Conservation (phyloP, 371 early-diverging fungal species). For the Apophysomyces sp. region DNA sequence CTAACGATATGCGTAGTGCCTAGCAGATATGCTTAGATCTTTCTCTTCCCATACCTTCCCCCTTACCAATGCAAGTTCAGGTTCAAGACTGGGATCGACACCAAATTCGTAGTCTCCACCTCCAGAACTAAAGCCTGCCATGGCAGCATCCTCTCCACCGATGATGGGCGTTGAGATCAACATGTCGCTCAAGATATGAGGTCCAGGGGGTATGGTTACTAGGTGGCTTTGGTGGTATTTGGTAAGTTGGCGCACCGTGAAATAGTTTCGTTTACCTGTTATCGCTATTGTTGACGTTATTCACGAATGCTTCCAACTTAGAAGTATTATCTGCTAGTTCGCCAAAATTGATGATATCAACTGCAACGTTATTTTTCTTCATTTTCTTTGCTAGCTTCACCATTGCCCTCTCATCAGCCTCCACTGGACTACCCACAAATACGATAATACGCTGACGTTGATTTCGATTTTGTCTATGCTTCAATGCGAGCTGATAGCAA, state of each 20-base stretch:
- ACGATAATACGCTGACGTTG: conserved; percentile 93
- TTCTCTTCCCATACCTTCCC: background rate
- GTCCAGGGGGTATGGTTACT: conserved; percentile 93
- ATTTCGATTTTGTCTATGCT: conserved; percentile 96
- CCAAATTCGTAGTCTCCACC: conserved; percentile 90
- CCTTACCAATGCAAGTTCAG: conserved; percentile 88
- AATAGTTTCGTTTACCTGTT: conserved; percentile 63
- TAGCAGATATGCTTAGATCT: conserved; percentile 9
- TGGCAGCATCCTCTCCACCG: conserved; percentile 79
- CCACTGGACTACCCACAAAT: conserved; percentile 92
- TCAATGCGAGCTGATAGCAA: conserved; percentile 78
- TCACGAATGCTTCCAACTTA: conserved; percentile 90
- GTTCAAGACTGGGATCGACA: conserved; percentile 93
- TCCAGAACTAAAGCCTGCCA: conserved; percentile 60
- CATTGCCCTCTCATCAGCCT: conserved; percentile 80
- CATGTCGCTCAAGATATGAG: conserved; percentile 91
- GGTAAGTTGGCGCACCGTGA: background rate
- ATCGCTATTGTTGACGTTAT: conserved; percentile 85
- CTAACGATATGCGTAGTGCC: conserved; percentile 94
- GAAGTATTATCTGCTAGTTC: conserved; percentile 89
- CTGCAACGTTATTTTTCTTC: conserved; percentile 95
- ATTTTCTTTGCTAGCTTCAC: conserved; percentile 93
- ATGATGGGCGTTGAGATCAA: conserved; percentile 87
- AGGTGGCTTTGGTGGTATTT: conserved; percentile 63
- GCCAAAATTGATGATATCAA: conserved; percentile 97